Conservation (phyloP, 768 basidiomycete species). For the Xerocomus spinulosus region DNA sequence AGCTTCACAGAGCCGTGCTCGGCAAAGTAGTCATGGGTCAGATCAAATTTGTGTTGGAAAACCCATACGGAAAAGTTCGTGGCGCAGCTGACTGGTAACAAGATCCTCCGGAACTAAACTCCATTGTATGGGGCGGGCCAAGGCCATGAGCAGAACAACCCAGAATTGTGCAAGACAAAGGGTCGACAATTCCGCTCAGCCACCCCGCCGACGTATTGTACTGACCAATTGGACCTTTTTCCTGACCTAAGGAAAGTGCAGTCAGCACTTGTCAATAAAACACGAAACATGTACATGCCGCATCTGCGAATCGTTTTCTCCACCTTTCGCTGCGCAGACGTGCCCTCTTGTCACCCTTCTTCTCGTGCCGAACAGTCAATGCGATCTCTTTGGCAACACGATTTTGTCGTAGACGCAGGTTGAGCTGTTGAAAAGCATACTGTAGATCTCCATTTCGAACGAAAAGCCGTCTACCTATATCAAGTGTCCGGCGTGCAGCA, state of each 20-base stretch:
- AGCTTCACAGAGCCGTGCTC: conserved; percentile 18
- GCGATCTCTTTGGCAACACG: conserved; percentile 48
- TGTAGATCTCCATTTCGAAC: conserved; percentile 43
- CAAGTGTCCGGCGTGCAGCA: conserved; percentile 5
- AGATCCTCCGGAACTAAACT: conserved; percentile 1
- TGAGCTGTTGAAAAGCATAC: conserved; percentile 46
- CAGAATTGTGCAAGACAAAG: conserved; percentile 8
- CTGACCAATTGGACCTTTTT: conserved; percentile 77
- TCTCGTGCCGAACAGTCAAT: conserved; percentile 64
- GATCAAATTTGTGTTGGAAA: conserved; percentile 7
- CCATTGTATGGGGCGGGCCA: conserved; percentile 3
- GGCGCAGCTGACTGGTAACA: conserved; percentile 10
- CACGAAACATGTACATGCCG: conserved; percentile 43
- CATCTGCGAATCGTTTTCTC: conserved; percentile 74
- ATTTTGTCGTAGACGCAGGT: conserved; percentile 50
- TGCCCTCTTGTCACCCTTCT: conserved; percentile 75
- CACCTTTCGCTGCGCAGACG: conserved; percentile 72
- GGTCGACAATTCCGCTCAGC: conserved; percentile 32
- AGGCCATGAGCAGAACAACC: background rate
- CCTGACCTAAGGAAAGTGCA: conserved; percentile 55
- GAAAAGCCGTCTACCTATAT: conserved; percentile 56
- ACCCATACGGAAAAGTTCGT: conserved; percentile 7
- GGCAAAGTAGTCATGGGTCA: conserved; percentile 3
- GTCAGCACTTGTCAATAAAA: conserved; percentile 12
- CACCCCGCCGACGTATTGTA: conserved; percentile 72